A percentile compares a stretch with the other conserved stretches of the same genome.
Conservation (phyloP, 108 stramenopile species). For the Pseudonitzschia pungens region DNA sequence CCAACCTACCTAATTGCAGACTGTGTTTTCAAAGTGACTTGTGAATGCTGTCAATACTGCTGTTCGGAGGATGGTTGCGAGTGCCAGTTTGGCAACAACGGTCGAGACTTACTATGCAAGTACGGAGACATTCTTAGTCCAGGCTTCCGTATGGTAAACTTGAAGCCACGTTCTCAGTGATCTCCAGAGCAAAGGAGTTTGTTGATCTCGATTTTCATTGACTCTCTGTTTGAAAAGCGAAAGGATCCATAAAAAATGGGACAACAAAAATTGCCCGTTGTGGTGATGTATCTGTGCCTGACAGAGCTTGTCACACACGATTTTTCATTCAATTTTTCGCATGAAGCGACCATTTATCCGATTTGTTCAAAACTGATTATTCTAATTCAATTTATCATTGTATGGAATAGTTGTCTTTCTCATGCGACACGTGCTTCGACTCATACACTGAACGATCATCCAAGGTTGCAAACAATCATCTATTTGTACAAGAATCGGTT, state of each 20-base stretch:
- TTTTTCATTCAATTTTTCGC: too few relatives aligned
- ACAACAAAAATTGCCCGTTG: too few relatives aligned
- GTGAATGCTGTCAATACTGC: slow-evolving; percentile 37
- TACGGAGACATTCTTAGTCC: slow-evolving; percentile 2
- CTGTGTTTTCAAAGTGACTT: slow-evolving; percentile 25
- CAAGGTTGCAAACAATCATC: neutral
- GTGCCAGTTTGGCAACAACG: slow-evolving; percentile 27
- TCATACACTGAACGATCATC: neutral
- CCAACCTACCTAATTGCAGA: slow-evolving; percentile 23
- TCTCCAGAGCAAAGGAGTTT: too few relatives aligned
- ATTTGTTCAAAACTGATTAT: too few relatives aligned
- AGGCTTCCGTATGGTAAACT: neutral
- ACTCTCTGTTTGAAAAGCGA: too few relatives aligned
- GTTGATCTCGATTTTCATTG: too few relatives aligned
- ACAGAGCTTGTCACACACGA: too few relatives aligned
- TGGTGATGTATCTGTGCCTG: too few relatives aligned
- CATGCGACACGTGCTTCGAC: neutral
- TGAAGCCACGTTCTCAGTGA: neutral
- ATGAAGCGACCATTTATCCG: too few relatives aligned
- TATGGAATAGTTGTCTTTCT: neutral
- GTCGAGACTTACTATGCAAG: slow-evolving; percentile 24
- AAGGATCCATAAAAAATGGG: too few relatives aligned
- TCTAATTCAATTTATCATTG: too few relatives aligned
- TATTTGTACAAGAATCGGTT: slow-evolving; percentile 44
- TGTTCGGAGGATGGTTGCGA: slow-evolving; percentile 29